These are phyloP conservation scores for Kalanchoe fedtschenkoi DNA, from an alignment of 164 flowering plant species.

Conservation along the genomic window DNA sequence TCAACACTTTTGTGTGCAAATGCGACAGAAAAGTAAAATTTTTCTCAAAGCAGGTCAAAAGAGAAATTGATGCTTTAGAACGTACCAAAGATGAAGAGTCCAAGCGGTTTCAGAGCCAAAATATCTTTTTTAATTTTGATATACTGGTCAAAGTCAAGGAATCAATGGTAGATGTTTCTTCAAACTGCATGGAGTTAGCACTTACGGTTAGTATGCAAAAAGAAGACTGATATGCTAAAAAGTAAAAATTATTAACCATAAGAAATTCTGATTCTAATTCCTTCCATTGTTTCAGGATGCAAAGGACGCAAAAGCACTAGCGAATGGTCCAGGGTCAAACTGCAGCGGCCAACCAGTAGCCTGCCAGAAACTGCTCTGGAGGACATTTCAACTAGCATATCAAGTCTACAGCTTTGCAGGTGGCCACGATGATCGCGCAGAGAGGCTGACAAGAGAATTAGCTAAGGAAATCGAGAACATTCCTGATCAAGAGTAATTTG, in stretches of 20 bases:
- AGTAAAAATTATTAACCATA: neutral
- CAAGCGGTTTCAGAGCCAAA: constrained; percentile 49
- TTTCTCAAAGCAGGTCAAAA: constrained; percentile 42
- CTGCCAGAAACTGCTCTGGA: constrained; percentile 50
- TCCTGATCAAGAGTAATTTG: constrained; percentile 1
- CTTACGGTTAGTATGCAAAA: constrained; percentile 38
- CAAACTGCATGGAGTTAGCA: constrained; percentile 73
- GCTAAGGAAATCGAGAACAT: constrained; percentile 60
- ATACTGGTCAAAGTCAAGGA: constrained; percentile 61
- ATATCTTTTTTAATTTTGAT: constrained; percentile 54
- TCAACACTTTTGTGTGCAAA: no score
- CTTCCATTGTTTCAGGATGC: neutral
- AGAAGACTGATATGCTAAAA: neutral
- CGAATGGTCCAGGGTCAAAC: neutral
- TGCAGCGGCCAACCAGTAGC: neutral
- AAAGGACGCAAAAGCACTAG: constrained; percentile 22
- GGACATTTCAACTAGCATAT: constrained; percentile 71
- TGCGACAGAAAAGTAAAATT: neutral
- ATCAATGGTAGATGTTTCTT: constrained; percentile 73
- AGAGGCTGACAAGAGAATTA: constrained; percentile 47
- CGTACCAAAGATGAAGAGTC: constrained; percentile 72
- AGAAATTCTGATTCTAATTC: neutral
- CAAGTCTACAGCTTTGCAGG: constrained; percentile 74
- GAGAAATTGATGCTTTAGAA: constrained; percentile 56
- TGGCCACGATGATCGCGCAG: constrained; percentile 81